Evolutionary conservation across 169 alveolate species (phyloP).

Genomic region (Plasmodium sp.): DNA sequence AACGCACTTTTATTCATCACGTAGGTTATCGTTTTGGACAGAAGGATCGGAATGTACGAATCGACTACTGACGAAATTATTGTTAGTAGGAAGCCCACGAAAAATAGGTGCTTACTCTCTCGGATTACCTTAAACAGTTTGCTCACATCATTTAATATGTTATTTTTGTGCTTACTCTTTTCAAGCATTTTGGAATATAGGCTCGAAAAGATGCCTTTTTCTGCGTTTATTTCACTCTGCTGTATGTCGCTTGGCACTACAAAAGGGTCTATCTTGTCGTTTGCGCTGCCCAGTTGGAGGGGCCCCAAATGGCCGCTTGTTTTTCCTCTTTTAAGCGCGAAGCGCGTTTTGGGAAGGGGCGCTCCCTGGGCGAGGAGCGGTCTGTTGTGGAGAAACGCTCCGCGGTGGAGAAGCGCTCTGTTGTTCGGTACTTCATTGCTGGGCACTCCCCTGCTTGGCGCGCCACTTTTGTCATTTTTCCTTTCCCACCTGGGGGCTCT

Average conservation of each 20-base stretch:
- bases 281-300: neutral
- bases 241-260: neutral
- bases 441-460: neutral
- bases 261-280: neutral
- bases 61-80: constrained; percentile 57
- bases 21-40: constrained; percentile 48
- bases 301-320: neutral
- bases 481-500: neutral
- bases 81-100: constrained; percentile 33
- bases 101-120: constrained; percentile 39
- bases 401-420: neutral
- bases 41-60: constrained; percentile 58
- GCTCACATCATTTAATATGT: constrained; percentile 28
- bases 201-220: neutral
- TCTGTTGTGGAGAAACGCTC: neutral
- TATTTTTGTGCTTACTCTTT: constrained; percentile 17
- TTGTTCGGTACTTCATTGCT: neutral
- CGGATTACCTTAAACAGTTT: constrained; percentile 30
- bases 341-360: neutral
- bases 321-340: neutral
- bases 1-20: constrained; percentile 26
- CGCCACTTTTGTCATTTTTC: neutral
- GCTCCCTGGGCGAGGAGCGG: neutral
- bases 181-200: constrained; percentile 18
- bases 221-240: neutral